Evolutionary conservation across 306 rosid genomes (phyloP), one percentile per base, ranked within the genome.

Genomic region (Cyclanthera cordifolia): DNA sequence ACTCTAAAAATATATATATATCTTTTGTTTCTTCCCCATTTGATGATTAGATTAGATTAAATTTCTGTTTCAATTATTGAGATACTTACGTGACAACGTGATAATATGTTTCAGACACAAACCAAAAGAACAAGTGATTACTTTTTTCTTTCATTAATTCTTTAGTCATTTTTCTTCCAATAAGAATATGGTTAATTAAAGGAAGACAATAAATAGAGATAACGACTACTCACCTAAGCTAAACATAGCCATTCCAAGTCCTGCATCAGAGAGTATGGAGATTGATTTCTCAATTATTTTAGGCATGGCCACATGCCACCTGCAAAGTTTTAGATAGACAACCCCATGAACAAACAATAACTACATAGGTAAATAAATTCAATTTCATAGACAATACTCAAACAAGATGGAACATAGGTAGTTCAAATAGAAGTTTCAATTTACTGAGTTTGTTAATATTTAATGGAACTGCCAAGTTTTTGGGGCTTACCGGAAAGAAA

Each of bases 181-280:
- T 63, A 41, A 37, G 43, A n/a, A n/a, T 37, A 63, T 63, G 49
- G n/a, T 45, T 45, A 45, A 13, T 45, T 2, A 37, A 37, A 37
- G 1, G 5, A 37, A 37, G 11, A 37, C 43, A 37, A 6, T 51
- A 51, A 69, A 69, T 49, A 69, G 51, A 69, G 72, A 69, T 46
- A 66, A 66, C 15, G 71, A 66, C 71, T 55, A 78, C 88, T 85
- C 76, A 94, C 99, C 99, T 80, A 94, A 88, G 79, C 99, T 94
- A 85, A 94, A 94, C 99, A 94, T 94, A 74, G 99, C 99, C 99
- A 94, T 94, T 72, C 99, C 99, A 4, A 94, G 95, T 23, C 99
- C 99, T 20, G 99, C 97, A 77, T 94, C 97, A 15, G 99, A 94
- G 70, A 94, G 88, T 74, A 94, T 94, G 81, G 99, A 85, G 82